Conservation (phyloP, 768 basidiomycete genomes). For the Lanmaoa rubissima region DNA sequence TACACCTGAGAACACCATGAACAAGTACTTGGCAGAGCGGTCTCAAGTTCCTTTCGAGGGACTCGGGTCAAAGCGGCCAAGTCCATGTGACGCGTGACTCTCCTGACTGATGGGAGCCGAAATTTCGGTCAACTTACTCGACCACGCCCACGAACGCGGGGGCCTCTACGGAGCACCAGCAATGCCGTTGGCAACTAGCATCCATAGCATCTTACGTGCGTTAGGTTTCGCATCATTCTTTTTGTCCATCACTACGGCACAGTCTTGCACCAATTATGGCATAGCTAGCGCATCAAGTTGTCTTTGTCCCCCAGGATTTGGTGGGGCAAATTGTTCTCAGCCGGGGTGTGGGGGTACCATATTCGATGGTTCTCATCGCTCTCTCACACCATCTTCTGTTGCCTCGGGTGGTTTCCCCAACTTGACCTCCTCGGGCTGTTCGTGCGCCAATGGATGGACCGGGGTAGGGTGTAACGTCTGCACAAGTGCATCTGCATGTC, state of each 20-base stretch:
- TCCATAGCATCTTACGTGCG: constrained; percentile 1
- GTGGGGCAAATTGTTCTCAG: constrained; percentile 64
- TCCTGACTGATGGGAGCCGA: too few relatives aligned
- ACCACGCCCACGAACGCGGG: background rate
- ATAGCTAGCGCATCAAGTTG: constrained; percentile 39
- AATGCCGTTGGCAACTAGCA: constrained; percentile 11
- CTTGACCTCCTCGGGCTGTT: constrained; percentile 62
- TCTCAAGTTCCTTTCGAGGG: too few relatives aligned
- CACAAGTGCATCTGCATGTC: constrained; percentile 62
- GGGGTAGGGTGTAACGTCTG: constrained; percentile 85
- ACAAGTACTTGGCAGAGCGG: background rate
- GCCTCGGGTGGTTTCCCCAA: constrained; percentile 53
- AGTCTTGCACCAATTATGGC: constrained; percentile 30
- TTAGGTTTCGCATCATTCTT: constrained; percentile 13
- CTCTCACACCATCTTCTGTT: constrained; percentile 43
- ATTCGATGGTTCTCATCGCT: constrained; percentile 64
- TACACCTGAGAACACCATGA: constrained; percentile 46
- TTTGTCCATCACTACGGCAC: constrained; percentile 15
- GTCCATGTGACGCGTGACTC: too few relatives aligned
- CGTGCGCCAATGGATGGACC: constrained; percentile 72
- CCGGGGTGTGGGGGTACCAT: constrained; percentile 81
- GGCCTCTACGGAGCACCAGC: background rate
- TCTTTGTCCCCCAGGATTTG: constrained; percentile 80
- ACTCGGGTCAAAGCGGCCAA: too few relatives aligned
- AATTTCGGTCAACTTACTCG: background rate